A percentile compares a stretch with the other conserved stretches of the same genome.
phyloP scores from a whole-genome alignment of 2,329 filamentous ascomycete species.

The Beauveria sp. region DNA sequence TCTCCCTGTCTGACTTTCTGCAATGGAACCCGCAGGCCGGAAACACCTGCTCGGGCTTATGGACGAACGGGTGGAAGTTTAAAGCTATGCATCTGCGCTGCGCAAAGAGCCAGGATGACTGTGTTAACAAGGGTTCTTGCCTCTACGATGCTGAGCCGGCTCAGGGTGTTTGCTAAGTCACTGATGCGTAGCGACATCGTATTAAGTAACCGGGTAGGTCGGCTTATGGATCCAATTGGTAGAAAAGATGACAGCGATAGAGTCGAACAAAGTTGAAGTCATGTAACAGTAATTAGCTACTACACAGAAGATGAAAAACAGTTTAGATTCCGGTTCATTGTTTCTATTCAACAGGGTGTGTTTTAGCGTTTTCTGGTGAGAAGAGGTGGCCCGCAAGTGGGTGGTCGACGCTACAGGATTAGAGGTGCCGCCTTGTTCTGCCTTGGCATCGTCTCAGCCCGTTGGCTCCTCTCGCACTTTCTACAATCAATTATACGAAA shows the following conservation, averaged over 20 bases:
- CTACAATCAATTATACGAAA: too few species aligned
- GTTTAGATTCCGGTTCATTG: neutral
- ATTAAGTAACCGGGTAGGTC: neutral
- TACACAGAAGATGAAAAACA: neutral
- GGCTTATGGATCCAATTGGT: neutral
- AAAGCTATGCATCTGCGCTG: slow-evolving; percentile 1
- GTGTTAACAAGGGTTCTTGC: neutral
- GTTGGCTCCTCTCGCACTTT: too few species aligned
- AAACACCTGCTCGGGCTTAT: slow-evolving; percentile 6
- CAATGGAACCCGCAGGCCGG: slow-evolving; percentile 13
- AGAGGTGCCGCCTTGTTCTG: too few species aligned
- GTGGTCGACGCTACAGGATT: too few species aligned
- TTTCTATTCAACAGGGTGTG: neutral
- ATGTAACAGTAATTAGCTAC: neutral
- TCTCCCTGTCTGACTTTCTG: slow-evolving; percentile 9
- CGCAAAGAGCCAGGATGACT: neutral
- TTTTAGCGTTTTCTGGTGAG: too few species aligned
- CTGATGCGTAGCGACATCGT: neutral
- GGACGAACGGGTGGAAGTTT: neutral
- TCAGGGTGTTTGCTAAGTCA: neutral
- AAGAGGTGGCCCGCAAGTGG: too few species aligned
- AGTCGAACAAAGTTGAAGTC: neutral
- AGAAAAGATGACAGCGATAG: neutral
- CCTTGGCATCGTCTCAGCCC: too few species aligned
- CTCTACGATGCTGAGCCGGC: neutral